Base-by-base conservation (phyloP, 768 basidiomycete genomes). In the Hypholoma fasciculare region DNA sequence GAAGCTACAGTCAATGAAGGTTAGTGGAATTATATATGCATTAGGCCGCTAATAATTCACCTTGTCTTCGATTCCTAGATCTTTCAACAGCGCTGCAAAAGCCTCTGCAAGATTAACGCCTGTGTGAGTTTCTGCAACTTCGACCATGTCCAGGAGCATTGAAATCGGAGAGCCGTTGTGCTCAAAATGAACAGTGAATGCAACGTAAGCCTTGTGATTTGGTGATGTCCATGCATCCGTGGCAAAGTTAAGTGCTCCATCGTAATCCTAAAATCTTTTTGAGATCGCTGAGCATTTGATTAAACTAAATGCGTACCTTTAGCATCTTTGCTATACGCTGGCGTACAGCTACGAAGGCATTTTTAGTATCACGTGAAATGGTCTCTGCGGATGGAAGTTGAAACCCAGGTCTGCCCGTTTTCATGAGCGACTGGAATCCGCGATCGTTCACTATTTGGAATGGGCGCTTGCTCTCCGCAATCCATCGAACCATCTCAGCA, bases 151-250 rank as follows among this genome's bases (percentile, higher is more conserved):
- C 0, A 81, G 64, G 0, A 74, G 50, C 13, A 77, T 63, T 0
- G 53, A 39, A 0, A 75, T 34, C 0, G 68, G 70, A 6, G 57
- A 50, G 0, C 75, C 73, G 0, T 75, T 47, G 4, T 68, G 27
- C 34, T 74, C 69, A 26, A 76, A 62, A 46, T 79, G 75, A 1
- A 74, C 72, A 0, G 65, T 68, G 8, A 73, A 52, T 0, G 71
- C 72, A 0, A 76, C 56, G 37, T 65, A 74, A 0, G 72, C 72
- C 4, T 63, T 49, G 40, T 77, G 70, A 53, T 78, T 78, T 0
- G 71, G 71, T 0, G 71, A 74, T 0, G 72, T 75, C 77, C 76
- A 79, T 0, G 67, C 67, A 60, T 79, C 74, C 0, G 71, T 73
- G 0, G 57, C 62, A 47, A 63, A 65, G 44, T 42, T 58, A 36